Conservation (phyloP, 306 rosid genomes). For the Cajanus cajan region DNA sequence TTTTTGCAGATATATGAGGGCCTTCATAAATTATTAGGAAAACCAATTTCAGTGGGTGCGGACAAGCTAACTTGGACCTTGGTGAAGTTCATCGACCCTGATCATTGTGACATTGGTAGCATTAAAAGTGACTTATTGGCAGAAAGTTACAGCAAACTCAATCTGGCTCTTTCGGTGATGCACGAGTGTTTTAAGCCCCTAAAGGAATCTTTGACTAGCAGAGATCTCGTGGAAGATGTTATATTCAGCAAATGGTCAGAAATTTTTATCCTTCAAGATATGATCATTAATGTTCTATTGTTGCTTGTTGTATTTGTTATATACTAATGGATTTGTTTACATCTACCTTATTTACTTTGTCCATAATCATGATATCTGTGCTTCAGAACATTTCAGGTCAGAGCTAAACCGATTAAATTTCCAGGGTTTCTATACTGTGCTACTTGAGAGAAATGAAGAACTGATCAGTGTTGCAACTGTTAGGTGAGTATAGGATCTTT, state of each 20-base stretch:
- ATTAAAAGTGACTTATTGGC: slow-evolving; percentile 31
- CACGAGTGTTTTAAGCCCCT: slow-evolving; percentile 93
- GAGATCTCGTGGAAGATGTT: slow-evolving; percentile 72
- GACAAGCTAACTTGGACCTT: slow-evolving; percentile 74
- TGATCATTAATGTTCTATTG: neutral
- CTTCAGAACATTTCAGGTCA: slow-evolving; percentile 52
- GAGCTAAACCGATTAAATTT: slow-evolving; percentile 77
- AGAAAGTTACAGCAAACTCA: slow-evolving; percentile 67
- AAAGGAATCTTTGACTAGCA: slow-evolving; percentile 51
- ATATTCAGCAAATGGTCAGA: slow-evolving; percentile 72
- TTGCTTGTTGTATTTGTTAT: neutral
- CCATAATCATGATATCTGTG: neutral
- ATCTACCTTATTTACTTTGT: neutral
- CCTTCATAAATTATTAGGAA: slow-evolving; percentile 52
- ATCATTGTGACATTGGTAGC: slow-evolving; percentile 22
- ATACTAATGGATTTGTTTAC: neutral
- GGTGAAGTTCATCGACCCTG: slow-evolving; percentile 43
- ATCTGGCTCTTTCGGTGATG: slow-evolving; percentile 74
- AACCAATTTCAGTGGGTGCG: slow-evolving; percentile 49
- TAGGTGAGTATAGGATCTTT: slow-evolving; percentile 54
- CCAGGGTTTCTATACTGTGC: slow-evolving; percentile 71
- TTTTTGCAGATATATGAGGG: slow-evolving; percentile 56
- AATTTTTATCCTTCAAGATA: slow-evolving; percentile 23
- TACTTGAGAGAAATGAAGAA: slow-evolving; percentile 77
- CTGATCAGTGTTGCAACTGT: slow-evolving; percentile 72